phyloP scores from a whole-genome alignment of 2,329 filamentous ascomycete genomes.

The Diaporthe helianthi region DNA sequence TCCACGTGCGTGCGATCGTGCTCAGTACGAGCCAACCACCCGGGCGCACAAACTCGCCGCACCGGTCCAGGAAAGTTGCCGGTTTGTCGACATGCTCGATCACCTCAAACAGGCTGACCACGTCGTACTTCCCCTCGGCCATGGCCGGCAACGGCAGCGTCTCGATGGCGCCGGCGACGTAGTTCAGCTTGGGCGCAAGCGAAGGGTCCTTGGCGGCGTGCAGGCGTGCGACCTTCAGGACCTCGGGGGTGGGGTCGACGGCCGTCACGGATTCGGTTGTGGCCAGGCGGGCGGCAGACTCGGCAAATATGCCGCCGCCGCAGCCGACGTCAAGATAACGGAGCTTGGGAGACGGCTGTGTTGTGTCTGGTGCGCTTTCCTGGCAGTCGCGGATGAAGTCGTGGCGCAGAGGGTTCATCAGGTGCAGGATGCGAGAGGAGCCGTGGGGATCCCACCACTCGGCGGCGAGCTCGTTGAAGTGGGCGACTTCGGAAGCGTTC shows the following conservation, averaged over 20 bases:
- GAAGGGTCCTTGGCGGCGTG: constrained; percentile 79
- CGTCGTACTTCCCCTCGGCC: constrained; percentile 66
- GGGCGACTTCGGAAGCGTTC: constrained; percentile 86
- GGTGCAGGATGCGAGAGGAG: constrained; percentile 87
- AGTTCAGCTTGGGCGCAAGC: constrained; percentile 69
- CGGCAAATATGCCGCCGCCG: constrained; percentile 95
- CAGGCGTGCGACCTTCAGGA: constrained; percentile 75
- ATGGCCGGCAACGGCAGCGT: constrained; percentile 56
- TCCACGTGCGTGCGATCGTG: constrained; percentile 90
- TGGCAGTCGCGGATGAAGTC: constrained; percentile 85
- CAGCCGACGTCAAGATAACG: constrained; percentile 92
- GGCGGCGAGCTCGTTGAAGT: constrained; percentile 92
- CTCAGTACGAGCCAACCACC: constrained; percentile 93
- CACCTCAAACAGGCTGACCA: constrained; percentile 92
- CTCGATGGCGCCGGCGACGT: constrained; percentile 81
- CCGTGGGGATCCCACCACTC: constrained; percentile 98
- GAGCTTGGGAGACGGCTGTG: constrained; percentile 51
- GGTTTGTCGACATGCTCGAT: constrained; percentile 89
- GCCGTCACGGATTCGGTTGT: constrained; percentile 71
- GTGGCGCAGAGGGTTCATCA: constrained; percentile 97
- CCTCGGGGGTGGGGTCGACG: constrained; percentile 78
- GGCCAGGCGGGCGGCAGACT: constrained; percentile 76
- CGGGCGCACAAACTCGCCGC: constrained; percentile 79
- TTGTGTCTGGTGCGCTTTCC: constrained; percentile 54
- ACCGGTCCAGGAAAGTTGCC: constrained; percentile 73